Conservation (phyloP, 2,329 filamentous ascomycete species). For the Fusarium sororula region DNA sequence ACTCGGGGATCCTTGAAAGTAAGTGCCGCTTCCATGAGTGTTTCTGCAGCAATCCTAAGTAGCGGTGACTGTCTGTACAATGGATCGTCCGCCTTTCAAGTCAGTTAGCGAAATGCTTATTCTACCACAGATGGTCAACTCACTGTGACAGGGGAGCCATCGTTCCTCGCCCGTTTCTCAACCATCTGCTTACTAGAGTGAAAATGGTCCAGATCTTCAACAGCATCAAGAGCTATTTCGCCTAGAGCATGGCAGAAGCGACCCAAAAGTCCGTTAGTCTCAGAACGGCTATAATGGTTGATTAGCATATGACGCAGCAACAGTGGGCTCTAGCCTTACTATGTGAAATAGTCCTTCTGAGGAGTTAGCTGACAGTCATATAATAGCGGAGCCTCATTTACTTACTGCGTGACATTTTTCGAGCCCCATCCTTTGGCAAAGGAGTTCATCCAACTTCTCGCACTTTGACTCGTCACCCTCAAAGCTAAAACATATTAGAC, state of each 20-base stretch:
- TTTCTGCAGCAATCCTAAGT: not conserved
- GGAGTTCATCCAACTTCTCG: not conserved
- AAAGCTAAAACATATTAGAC: not conserved
- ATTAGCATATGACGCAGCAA: not conserved
- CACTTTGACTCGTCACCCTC: not conserved
- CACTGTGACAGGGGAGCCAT: not conserved
- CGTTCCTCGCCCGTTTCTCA: not conserved
- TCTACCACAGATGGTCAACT: not conserved
- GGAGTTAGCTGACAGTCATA: not conserved
- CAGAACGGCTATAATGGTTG: not conserved
- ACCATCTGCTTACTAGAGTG: not conserved
- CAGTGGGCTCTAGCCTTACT: not conserved
- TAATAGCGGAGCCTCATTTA: no score
- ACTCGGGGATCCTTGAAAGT: not conserved
- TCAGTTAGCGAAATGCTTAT: not conserved
- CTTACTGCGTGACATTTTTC: not conserved
- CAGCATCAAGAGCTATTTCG: not conserved
- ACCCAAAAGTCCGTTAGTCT: not conserved
- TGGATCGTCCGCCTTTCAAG: not conserved
- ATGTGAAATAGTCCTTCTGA: not conserved
- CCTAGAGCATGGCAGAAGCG: not conserved
- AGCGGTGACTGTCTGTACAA: not conserved
- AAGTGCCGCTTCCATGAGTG: not conserved
- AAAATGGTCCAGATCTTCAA: not conserved
- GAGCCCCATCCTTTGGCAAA: not conserved